Base-by-base conservation (phyloP, 768 basidiomycete species). In the Serendipita vermifera region DNA sequence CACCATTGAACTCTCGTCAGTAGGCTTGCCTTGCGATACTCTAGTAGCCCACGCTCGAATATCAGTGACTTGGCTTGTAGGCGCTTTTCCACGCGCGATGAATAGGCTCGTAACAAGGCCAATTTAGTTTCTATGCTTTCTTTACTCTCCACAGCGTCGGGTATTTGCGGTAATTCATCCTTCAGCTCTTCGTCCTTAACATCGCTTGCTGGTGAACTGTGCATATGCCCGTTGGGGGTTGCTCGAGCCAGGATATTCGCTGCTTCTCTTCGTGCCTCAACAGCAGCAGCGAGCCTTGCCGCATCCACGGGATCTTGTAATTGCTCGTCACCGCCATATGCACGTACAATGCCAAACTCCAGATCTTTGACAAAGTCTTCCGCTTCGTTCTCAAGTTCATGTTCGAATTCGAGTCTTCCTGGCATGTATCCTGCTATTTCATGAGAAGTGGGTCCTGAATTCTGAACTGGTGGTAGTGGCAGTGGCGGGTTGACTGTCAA, bases 381-480 rank as follows among this genome's bases (percentile, higher is more conserved):
- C 0, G 94, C 94, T 54, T 99, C 94, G 66, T 99, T 96, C 65
- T 97, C 93, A 3, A 90, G 71, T 68, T 99, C 94, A 62, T 93
- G 92, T 65, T 99, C 94, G 66, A 99, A 99, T 68, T 99, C 94
- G 33, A 99, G 76, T n/a, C 94, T 83, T 14, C 94, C 94, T 6
- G 94, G 94, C 65, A 99, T 83, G 71, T 85, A 98, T 0, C 85
- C 85, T 14, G 85, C 81, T 36, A 98, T 77, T 70, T 99, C 94
- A 67, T 97, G 94, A 4, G 94, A 98, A 4, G 86, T 88, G 3
- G 92, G 85, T 1, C 85, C 76, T 2, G 81, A 51, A 75, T 65
- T 88, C 88, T 29, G 83, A 78, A 41, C 80, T 72, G 29, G 64
- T 43, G 20, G 65, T 57, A 5, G 67, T 64, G 14, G 79, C 72